Evolutionary conservation across 495 filamentous ascomycete species (phyloP).

Genomic region (Bryoglossum gracile): DNA sequence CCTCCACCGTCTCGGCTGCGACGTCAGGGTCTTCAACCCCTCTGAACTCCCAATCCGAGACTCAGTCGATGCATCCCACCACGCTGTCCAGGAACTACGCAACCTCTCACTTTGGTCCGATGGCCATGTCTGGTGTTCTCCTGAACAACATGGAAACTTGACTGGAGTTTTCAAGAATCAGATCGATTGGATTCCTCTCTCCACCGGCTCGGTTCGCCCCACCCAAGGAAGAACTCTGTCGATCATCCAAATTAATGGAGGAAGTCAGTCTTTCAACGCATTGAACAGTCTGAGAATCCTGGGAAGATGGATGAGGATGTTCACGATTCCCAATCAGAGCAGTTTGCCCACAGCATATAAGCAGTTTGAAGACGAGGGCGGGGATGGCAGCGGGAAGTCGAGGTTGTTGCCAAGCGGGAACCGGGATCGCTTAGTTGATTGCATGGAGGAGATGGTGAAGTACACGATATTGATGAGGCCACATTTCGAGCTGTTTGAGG

Average conservation of each 20-base stretch:
- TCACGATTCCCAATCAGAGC: constrained; percentile 63
- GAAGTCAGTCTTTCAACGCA: constrained; percentile 65
- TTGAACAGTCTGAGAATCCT: constrained; percentile 65
- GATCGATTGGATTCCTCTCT: constrained; percentile 68
- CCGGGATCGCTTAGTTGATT: constrained; percentile 62
- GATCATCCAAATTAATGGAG: constrained; percentile 58
- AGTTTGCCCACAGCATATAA: constrained; percentile 59
- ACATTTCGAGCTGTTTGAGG: constrained; percentile 53
- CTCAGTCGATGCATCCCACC: constrained; percentile 48
- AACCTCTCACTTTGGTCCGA: constrained; percentile 60
- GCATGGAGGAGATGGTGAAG: constrained; percentile 73
- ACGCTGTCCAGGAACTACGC: constrained; percentile 60
- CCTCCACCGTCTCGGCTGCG: constrained; percentile 60
- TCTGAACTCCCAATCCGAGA: constrained; percentile 56
- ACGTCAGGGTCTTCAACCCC: constrained; percentile 60
- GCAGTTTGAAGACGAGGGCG: constrained; percentile 48
- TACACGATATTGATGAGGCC: constrained; percentile 61
- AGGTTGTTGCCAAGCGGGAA: constrained; percentile 55
- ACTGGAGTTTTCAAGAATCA: constrained; percentile 71
- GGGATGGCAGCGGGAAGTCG: constrained; percentile 36
- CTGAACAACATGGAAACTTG: constrained; percentile 66
- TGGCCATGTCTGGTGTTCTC: constrained; percentile 61
- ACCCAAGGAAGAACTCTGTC: constrained; percentile 63
- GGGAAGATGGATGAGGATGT: constrained; percentile 76
- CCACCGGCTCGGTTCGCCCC: constrained; percentile 54